These are phyloP conservation scores for Fimicolochytrium jonesii DNA, from an alignment of 192 early-diverging fungal species.

Conservation along the genomic window DNA sequence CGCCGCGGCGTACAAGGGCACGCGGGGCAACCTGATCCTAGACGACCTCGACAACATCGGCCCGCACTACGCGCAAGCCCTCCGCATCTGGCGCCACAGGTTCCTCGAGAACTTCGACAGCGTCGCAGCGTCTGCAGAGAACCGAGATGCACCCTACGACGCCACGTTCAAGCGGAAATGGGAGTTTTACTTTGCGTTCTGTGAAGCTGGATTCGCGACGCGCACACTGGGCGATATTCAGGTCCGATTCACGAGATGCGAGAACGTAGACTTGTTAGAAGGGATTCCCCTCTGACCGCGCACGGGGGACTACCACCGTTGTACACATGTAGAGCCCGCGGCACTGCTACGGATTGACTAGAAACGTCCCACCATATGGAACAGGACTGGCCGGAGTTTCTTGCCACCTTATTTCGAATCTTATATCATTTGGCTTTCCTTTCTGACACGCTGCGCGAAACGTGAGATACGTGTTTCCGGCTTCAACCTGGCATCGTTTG, in stretches of 20 bases:
- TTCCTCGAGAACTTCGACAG: conserved; percentile 57
- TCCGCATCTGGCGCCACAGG: conserved; percentile 63
- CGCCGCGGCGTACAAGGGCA: conserved; percentile 48
- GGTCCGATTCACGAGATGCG: conserved; percentile 45
- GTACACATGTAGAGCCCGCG: no score
- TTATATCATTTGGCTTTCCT: no score
- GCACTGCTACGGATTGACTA: no score
- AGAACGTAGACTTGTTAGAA: conserved; percentile 31
- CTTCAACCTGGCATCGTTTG: no score
- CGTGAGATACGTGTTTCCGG: no score
- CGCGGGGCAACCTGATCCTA: conserved; percentile 50
- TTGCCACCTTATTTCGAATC: no score
- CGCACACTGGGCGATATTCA: conserved; percentile 62
- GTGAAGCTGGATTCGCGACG: conserved; percentile 69
- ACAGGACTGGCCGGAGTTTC: no score
- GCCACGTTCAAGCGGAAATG: conserved; percentile 67
- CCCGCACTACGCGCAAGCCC: conserved; percentile 65
- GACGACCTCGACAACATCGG: conserved; percentile 62
- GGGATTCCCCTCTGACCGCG: conserved; percentile 42
- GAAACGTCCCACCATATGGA: no score
- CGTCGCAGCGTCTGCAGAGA: conserved; percentile 29
- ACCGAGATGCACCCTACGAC: conserved; percentile 39
- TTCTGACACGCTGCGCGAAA: no score
- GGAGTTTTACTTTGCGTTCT: conserved; percentile 81
- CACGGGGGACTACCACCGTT: no score